Evolutionary conservation across 768 basidiomycete species (phyloP).

Genomic region (Suillus decipiens): DNA sequence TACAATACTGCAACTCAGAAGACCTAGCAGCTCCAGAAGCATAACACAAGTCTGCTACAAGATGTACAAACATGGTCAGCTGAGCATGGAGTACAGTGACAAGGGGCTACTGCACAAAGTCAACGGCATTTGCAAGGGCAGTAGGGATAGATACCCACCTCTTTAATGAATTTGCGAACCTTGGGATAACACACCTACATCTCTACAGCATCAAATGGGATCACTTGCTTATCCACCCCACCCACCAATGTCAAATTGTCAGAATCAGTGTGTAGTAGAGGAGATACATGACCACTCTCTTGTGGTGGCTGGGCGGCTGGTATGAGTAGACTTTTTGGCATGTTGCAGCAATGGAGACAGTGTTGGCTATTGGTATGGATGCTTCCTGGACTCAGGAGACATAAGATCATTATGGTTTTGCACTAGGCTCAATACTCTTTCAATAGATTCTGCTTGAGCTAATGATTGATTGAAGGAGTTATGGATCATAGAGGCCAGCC

Average conservation of each 20-base stretch:
- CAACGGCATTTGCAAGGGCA: background rate
- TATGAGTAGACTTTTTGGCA: background rate
- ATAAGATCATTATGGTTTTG: background rate
- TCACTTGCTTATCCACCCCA: constrained; percentile 16
- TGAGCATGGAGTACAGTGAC: constrained; percentile 14
- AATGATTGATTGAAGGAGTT: background rate
- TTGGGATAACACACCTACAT: constrained; percentile 22
- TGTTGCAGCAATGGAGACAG: constrained; percentile 10
- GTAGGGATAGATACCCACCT: constrained; percentile 21
- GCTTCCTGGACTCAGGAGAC: background rate
- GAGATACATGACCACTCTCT: constrained; percentile 6
- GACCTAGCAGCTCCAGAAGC: constrained; percentile 24
- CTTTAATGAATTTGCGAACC: constrained; percentile 22
- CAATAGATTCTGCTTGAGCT: background rate
- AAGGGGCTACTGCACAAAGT: background rate
- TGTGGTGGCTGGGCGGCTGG: background rate
- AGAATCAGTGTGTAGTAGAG: constrained; percentile 20
- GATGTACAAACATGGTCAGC: background rate
- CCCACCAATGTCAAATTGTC: constrained; percentile 31
- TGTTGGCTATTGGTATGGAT: background rate
- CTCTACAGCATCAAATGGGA: constrained; percentile 21
- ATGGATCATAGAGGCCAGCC: constrained; percentile 10
- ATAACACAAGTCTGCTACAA: constrained; percentile 12
- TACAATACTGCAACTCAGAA: constrained; percentile 27
- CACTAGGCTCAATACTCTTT: constrained; percentile 3